Base-by-base conservation (phyloP, 345 rosid genomes). In the Arabidopsis suecica region DNA sequence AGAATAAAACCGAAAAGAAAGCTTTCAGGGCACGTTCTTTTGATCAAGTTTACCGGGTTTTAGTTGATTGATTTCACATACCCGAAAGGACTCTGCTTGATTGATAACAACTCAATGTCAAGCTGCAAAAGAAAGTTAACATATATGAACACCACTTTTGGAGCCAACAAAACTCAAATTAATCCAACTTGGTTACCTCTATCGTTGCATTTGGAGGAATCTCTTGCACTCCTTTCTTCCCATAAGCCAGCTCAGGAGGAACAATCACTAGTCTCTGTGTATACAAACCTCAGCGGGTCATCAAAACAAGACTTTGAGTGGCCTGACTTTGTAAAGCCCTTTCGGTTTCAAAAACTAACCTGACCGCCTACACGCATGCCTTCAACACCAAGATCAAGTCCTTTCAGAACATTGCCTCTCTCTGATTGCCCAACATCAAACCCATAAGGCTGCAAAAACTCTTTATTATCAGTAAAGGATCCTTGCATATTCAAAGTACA, bases 151-250 rank as follows among this genome's bases (percentile, higher is more conserved):
- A 74, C 68, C 28, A 38, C 13, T 33, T 22, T 45, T n/a, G 60
- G 18, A 73, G 36, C 38, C 34, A 53, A 67, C 40, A 51, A 61
- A 45, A 53, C 4, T 44, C 11, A 2, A 41, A 41, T 20, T 9
- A 14, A 2, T 61, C 36, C 51, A 36, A 34, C 13, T 36, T 5
- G 37, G 56, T 23, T 80, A 93, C 98, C 93, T 89, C 98, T 49
- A 93, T 93, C 37, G 97, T 93, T 72, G 96, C 98, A 82, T 93
- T 89, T 57, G 97, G 98, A 79, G 98, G 97, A 72, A 93, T 93
- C 82, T 91, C 98, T 71, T 89, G 98, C 18, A 93, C 97, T 62
- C 98, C 98, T 83, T 88, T 93, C 71, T 87, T 93, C 61, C 98
- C 98, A 45, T 94, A 94, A 22, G 96, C 98, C 14, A 94, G 88